These are phyloP conservation scores for Cystobasidium onofrii DNA, from an alignment of 768 basidiomycete genomes.

Conservation along the genomic window DNA sequence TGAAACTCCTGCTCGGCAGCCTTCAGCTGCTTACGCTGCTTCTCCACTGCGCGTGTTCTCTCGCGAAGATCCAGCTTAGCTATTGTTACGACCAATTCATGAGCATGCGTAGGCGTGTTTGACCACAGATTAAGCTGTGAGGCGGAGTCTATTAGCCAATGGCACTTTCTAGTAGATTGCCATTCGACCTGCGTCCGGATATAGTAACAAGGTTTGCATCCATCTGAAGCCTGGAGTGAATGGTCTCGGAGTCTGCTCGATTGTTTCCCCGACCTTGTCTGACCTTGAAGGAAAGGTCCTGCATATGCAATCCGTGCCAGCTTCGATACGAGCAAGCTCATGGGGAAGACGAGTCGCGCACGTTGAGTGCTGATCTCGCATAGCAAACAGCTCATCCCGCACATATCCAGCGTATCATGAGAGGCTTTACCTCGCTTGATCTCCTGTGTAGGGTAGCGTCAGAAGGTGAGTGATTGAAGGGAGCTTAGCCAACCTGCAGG, in stretches of 20 bases:
- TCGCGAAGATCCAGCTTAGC: no score
- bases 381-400: constrained; percentile 5
- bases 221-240: not conserved
- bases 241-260: not conserved
- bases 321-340: not conserved
- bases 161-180: not conserved
- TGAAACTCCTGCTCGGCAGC: no score
- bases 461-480: not conserved
- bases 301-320: not conserved
- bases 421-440: not conserved
- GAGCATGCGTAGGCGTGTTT: no score
- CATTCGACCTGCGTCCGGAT: not conserved
- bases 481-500: not conserved
- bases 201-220: not conserved
- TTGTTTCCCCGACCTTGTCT: not conserved
- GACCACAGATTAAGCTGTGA: no score
- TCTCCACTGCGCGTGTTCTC: no score
- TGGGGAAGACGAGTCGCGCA: not conserved
- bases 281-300: not conserved
- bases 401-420: not conserved
- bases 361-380: constrained; percentile 1
- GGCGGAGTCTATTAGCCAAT: no score
- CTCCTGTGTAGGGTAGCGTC: not conserved
- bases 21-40: no score
- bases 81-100: no score